Conservation (phyloP, 2,329 filamentous ascomycete species). For the Ophiostoma quercus region DNA sequence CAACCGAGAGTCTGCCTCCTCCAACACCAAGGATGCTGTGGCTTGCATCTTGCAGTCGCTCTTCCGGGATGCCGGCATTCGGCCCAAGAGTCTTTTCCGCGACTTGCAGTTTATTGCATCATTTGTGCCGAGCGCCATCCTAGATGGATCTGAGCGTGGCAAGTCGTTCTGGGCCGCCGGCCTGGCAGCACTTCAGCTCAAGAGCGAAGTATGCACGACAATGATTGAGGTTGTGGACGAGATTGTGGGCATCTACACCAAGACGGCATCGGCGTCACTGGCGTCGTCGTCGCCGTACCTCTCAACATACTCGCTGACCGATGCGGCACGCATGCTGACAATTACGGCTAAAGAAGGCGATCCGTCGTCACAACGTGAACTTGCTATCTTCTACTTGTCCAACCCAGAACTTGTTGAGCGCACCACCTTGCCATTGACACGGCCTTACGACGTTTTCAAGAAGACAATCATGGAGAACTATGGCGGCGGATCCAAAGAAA, state of each 20-base stretch:
- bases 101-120: constrained; percentile 71
- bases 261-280: constrained; percentile 35
- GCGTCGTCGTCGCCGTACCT: constrained; percentile 28
- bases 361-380: constrained; percentile 81
- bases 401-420: constrained; percentile 79
- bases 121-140: constrained; percentile 55
- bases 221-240: constrained; percentile 61
- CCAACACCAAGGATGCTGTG: constrained; percentile 58
- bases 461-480: constrained; percentile 73
- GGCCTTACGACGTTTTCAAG: constrained; percentile 85
- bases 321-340: constrained; percentile 83
- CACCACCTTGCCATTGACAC: constrained; percentile 76
- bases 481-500: constrained; percentile 30
- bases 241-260: constrained; percentile 57
- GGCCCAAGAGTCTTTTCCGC: constrained; percentile 75
- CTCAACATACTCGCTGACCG: constrained; percentile 62
- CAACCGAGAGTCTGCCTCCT: constrained; percentile 33
- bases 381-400: constrained; percentile 88
- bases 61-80: constrained; percentile 61
- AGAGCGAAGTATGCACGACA: constrained; percentile 78
- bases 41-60: constrained; percentile 62
- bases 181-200: constrained; percentile 79
- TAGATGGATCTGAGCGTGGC: constrained; percentile 58
- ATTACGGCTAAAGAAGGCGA: constrained; percentile 92
- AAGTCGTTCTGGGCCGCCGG: constrained; percentile 90